phyloP scores from a whole-genome alignment of 495 filamentous ascomycete species.

The Podospora sp. region DNA sequence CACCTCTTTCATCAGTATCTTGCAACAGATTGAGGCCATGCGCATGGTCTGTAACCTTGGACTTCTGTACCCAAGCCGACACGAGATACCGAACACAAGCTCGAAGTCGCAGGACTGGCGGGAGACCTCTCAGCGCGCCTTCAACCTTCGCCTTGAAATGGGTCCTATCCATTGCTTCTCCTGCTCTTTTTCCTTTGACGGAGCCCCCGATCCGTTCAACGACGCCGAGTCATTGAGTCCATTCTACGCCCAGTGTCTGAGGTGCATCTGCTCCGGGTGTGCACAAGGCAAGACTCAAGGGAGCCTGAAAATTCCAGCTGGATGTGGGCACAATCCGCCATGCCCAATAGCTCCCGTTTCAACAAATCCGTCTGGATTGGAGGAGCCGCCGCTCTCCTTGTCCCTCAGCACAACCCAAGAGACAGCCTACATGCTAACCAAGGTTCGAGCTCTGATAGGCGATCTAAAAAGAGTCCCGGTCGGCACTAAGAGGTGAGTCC shows the following conservation, averaged over 20 bases:
- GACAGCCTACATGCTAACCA: conserved; percentile 26
- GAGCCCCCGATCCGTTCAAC: background rate
- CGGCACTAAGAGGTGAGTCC: conserved; percentile 34
- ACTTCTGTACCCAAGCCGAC: conserved; percentile 29
- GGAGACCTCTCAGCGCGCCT: conserved; percentile 30
- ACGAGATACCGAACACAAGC: too few relatives aligned
- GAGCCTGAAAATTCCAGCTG: background rate
- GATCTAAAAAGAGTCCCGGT: conserved; percentile 21
- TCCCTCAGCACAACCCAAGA: background rate
- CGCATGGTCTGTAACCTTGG: conserved; percentile 49
- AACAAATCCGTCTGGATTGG: background rate
- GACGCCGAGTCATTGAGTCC: background rate
- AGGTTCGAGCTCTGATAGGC: conserved; percentile 32
- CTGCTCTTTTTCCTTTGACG: conserved; percentile 4
- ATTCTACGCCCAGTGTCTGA: conserved; percentile 14
- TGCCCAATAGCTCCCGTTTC: conserved; percentile 29
- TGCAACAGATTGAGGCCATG: conserved; percentile 47
- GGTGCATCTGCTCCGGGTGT: conserved; percentile 18
- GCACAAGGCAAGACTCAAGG: conserved; percentile 14
- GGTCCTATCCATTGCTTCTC: conserved; percentile 12
- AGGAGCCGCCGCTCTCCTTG: conserved; percentile 15
- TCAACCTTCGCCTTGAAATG: conserved; percentile 31
- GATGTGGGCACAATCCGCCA: conserved; percentile 34
- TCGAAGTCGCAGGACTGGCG: too few relatives aligned
- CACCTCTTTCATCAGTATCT: conserved; percentile 34